Evolutionary conservation across 192 early-diverging fungal genomes (phyloP).

Genomic region (Backusella mclennaniae): DNA sequence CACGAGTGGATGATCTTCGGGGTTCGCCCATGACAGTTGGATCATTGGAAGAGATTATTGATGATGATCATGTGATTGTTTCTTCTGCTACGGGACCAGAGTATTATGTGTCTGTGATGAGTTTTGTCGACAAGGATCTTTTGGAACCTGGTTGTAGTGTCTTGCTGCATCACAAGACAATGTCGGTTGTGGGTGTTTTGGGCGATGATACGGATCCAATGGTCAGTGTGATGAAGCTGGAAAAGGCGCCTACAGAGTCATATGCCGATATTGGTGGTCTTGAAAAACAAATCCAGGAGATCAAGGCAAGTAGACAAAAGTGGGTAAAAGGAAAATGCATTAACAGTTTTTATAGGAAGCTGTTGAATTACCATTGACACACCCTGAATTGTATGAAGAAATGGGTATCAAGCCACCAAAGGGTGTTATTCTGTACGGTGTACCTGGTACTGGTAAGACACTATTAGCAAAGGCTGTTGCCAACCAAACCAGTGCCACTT

Average conservation of each 20-base stretch:
- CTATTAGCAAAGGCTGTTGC: constrained; percentile 97
- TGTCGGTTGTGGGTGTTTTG: constrained; percentile 93
- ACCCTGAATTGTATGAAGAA: constrained; percentile 96
- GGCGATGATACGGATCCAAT: constrained; percentile 95
- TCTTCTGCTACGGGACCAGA: constrained; percentile 89
- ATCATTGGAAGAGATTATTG: constrained; percentile 96
- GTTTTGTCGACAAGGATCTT: constrained; percentile 98
- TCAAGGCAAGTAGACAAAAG: constrained; percentile 45
- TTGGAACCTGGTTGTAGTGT: constrained; percentile 97
- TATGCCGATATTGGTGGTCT: constrained; percentile 98
- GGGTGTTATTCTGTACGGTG: constrained; percentile 95
- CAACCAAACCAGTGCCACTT: constrained; percentile 97
- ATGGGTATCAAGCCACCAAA: constrained; percentile 99
- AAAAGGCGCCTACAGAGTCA: constrained; percentile 98
- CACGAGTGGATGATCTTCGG: constrained; percentile 91
- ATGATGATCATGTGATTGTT: constrained; percentile 99
- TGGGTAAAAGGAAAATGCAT: constrained; percentile 17
- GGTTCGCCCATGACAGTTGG: constrained; percentile 97
- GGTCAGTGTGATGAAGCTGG: constrained; percentile 99
- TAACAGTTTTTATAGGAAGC: constrained; percentile 62
- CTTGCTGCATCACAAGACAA: constrained; percentile 88
- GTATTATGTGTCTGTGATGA: constrained; percentile 96
- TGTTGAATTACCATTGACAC: constrained; percentile 95
- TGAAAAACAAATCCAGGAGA: constrained; percentile 97
- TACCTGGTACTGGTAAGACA: constrained; percentile 92